Evolutionary conservation across 1,284 basidiomycete species (phyloP).

Genomic region (Tylopilus sp.): DNA sequence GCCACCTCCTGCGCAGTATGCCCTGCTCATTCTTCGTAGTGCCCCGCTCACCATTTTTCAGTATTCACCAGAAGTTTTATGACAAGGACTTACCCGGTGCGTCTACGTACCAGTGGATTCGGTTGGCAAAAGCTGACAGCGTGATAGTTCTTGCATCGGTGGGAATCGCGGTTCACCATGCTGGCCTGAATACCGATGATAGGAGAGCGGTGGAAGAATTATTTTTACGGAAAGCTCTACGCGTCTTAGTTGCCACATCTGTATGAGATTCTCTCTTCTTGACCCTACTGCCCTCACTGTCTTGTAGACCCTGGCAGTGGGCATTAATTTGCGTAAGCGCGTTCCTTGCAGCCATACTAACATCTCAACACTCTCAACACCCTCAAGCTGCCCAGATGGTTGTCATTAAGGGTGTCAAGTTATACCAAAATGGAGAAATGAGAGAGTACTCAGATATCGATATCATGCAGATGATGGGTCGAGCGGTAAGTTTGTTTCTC

Average conservation of each 20-base stretch:
- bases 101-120: constrained; percentile 10
- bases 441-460: constrained; percentile 81
- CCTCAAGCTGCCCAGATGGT: constrained; percentile 71
- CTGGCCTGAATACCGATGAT: constrained; percentile 74
- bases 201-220: constrained; percentile 67
- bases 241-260: constrained; percentile 69
- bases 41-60: constrained; percentile 27
- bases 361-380: constrained; percentile 1
- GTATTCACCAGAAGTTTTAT: constrained; percentile 51
- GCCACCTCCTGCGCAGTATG: constrained; percentile 51
- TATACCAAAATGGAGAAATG: constrained; percentile 60
- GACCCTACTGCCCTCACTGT: constrained; percentile 9
- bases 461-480: constrained; percentile 82
- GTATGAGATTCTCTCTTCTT: constrained; percentile 39
- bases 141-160: constrained; percentile 50
- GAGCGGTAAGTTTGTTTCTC: constrained; percentile 53
- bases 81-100: constrained; percentile 62
- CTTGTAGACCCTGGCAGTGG: constrained; percentile 76
- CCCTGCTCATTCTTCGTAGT: not conserved
- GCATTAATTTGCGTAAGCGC: constrained; percentile 78
- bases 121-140: constrained; percentile 1
- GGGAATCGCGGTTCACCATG: constrained; percentile 86
- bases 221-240: constrained; percentile 63
- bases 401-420: constrained; percentile 77
- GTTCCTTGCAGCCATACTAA: not conserved